phyloP scores from a whole-genome alignment of 495 filamentous ascomycete genomes.

The Poronia punctata region DNA sequence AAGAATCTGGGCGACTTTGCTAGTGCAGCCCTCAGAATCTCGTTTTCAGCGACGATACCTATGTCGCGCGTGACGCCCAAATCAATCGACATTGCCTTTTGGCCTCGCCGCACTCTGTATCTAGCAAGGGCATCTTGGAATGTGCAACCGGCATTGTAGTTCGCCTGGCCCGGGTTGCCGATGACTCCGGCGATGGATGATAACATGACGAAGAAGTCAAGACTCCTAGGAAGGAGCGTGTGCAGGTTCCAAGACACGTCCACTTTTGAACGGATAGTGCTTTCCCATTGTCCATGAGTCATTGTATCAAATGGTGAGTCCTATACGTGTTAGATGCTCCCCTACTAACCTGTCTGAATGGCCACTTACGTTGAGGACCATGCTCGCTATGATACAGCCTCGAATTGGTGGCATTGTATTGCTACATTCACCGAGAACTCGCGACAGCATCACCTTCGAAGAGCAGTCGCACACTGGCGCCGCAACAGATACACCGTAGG shows the following conservation, averaged over 20 bases:
- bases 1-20: no score
- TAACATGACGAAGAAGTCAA: constrained; percentile 51
- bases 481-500: constrained; percentile 9
- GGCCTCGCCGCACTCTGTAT: constrained; percentile 18
- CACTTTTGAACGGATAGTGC: constrained; percentile 32
- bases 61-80: constrained; percentile 31
- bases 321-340: no score
- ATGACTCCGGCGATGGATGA: constrained; percentile 38
- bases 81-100: constrained; percentile 32
- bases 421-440: constrained; percentile 10
- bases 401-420: constrained; percentile 37
- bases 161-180: constrained; percentile 36
- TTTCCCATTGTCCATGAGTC: constrained; percentile 29
- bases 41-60: constrained; percentile 16
- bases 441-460: background rate
- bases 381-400: constrained; percentile 40
- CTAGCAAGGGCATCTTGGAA: constrained; percentile 31
- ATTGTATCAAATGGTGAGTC: constrained; percentile 43
- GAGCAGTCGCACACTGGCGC: constrained; percentile 31
- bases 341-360: background rate
- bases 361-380: constrained; percentile 31
- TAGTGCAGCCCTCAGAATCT: background rate
- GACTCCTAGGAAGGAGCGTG: constrained; percentile 22
- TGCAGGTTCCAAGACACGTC: constrained; percentile 42
- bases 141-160: constrained; percentile 41